Evolutionary conservation across 148 eudicot species (phyloP).

Genomic region (Drosera capensis): DNA sequence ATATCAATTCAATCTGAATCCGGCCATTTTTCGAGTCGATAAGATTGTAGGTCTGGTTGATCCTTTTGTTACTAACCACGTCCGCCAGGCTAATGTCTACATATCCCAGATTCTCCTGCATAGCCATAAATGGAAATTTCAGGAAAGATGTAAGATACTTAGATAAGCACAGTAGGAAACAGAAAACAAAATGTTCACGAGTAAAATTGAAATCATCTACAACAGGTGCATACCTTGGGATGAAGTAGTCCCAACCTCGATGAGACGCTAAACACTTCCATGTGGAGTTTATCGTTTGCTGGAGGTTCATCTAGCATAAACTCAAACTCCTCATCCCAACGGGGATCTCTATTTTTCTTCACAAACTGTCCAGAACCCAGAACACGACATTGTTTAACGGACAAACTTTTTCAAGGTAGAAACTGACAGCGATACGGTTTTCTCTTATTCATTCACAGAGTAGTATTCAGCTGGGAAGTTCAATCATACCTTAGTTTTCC

Average conservation of each 20-base stretch:
- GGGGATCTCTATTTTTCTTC: conserved; percentile 57
- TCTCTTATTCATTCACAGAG: too few species aligned
- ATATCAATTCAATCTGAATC: conserved; percentile 46
- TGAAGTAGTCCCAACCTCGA: conserved; percentile 32
- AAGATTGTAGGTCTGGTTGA: conserved; percentile 51
- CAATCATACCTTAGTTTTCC: conserved; percentile 62
- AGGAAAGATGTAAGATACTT: neutral
- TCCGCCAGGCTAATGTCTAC: conserved; percentile 48
- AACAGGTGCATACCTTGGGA: conserved; percentile 30
- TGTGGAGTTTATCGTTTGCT: conserved; percentile 34
- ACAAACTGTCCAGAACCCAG: conserved; percentile 16
- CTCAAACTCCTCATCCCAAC: conserved; percentile 52
- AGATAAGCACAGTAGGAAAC: neutral
- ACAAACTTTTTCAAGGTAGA: too few species aligned
- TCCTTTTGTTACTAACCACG: conserved; percentile 49
- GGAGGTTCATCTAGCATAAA: conserved; percentile 60
- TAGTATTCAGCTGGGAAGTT: too few species aligned
- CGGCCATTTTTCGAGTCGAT: conserved; percentile 63
- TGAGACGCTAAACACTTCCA: conserved; percentile 42
- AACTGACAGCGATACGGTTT: too few species aligned
- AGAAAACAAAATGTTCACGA: neutral
- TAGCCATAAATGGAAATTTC: too few species aligned
- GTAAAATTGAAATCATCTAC: neutral
- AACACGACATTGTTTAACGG: too few species aligned
- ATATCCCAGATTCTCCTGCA: conserved; percentile 63